A percentile compares a stretch with the other conserved stretches of the same genome.
phyloP scores from a whole-genome alignment of 1,284 basidiomycete species.

The Apiotrichum gracile region DNA sequence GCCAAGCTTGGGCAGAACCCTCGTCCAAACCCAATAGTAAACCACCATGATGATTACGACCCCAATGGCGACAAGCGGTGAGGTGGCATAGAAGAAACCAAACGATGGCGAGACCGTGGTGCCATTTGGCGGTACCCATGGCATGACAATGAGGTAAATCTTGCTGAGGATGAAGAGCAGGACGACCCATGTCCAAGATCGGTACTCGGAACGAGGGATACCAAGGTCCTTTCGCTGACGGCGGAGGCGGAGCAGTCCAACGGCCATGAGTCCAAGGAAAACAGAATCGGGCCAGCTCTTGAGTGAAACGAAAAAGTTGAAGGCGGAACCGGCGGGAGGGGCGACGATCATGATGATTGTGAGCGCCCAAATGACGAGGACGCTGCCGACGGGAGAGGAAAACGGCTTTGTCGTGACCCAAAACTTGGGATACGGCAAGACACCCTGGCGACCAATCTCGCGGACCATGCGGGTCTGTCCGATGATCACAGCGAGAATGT shows the following conservation, averaged over 20 bases:
- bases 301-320: slow-evolving; percentile 50
- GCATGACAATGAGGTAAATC: slow-evolving; percentile 52
- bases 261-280: slow-evolving; percentile 47
- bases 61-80: slow-evolving; percentile 33
- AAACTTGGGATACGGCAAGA: slow-evolving; percentile 39
- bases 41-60: slow-evolving; percentile 31
- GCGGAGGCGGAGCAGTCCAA: slow-evolving; percentile 50
- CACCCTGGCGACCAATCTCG: slow-evolving; percentile 41
- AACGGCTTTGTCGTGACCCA: slow-evolving; percentile 36
- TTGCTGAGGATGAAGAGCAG: slow-evolving; percentile 47
- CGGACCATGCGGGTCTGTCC: slow-evolving; percentile 50
- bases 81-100: slow-evolving; percentile 45
- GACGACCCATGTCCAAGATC: slow-evolving; percentile 46
- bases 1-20: slow-evolving; percentile 36
- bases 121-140: slow-evolving; percentile 48
- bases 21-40: slow-evolving; percentile 46
- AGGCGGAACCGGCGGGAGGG: slow-evolving; percentile 55
- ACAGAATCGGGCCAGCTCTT: slow-evolving; percentile 49
- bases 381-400: slow-evolving; percentile 47
- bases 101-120: slow-evolving; percentile 31
- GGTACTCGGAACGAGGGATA: slow-evolving; percentile 45
- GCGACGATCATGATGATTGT: slow-evolving; percentile 55
- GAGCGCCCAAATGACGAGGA: slow-evolving; percentile 51
- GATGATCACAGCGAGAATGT: slow-evolving; percentile 29
- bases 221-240: slow-evolving; percentile 44